Conservation (phyloP, 2,329 filamentous ascomycete genomes). For the Trichoderma lentiforme region DNA sequence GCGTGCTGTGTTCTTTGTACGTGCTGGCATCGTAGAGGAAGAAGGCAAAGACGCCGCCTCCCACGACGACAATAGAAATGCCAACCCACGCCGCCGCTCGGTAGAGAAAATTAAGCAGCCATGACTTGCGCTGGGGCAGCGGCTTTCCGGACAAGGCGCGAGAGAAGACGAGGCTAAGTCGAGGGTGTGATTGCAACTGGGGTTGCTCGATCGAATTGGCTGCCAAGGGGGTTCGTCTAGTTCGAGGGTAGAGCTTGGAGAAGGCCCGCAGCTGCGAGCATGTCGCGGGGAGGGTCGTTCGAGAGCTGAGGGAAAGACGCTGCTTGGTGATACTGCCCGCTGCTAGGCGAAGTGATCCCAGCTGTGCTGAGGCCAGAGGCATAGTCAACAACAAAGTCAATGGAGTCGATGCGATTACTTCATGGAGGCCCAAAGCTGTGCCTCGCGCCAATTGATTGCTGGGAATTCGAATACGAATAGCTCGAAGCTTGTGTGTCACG, state of each 20-base stretch:
- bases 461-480: neutral
- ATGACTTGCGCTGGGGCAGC: constrained; percentile 47
- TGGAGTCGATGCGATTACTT: neutral
- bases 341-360: constrained; percentile 17
- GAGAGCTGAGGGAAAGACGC: constrained; percentile 21
- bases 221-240: constrained; percentile 5
- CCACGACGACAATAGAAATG: constrained; percentile 68
- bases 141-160: constrained; percentile 52
- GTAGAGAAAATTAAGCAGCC: constrained; percentile 58
- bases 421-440: neutral
- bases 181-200: neutral
- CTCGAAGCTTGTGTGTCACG: neutral
- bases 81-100: constrained; percentile 62
- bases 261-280: constrained; percentile 22
- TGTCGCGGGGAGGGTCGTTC: constrained; percentile 17
- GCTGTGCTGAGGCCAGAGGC: neutral
- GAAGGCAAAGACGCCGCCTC: constrained; percentile 71
- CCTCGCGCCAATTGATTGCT: constrained; percentile 9
- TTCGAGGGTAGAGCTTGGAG: constrained; percentile 21
- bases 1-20: constrained; percentile 68
- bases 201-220: constrained; percentile 5
- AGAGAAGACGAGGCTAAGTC: constrained; percentile 23
- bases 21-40: constrained; percentile 93
- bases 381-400: constrained; percentile 7
- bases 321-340: constrained; percentile 2